Evolutionary conservation across 352 stramenopile species (phyloP).

Genomic region (Phytophthora multivora): DNA sequence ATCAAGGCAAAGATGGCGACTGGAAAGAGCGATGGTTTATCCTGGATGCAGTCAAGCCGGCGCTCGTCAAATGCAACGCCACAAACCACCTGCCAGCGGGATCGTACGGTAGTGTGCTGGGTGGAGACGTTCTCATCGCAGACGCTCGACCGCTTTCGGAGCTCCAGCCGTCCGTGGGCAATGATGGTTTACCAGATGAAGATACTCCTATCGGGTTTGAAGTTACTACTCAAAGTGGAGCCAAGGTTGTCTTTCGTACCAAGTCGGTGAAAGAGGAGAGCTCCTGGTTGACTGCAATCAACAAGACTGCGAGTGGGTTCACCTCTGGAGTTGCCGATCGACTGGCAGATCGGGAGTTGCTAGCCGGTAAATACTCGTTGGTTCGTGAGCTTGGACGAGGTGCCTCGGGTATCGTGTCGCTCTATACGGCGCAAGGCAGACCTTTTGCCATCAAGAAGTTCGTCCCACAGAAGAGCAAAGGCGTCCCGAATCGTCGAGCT

Average conservation of each 20-base stretch:
- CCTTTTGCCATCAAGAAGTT: constrained; percentile 80
- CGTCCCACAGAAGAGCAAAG: constrained; percentile 56
- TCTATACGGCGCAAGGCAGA: constrained; percentile 73
- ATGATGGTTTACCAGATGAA: neutral
- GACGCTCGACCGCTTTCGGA: constrained; percentile 32
- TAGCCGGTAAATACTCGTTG: constrained; percentile 69
- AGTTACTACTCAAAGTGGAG: constrained; percentile 36
- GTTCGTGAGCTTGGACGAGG: constrained; percentile 77
- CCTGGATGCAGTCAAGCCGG: constrained; percentile 44
- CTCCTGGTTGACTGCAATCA: constrained; percentile 50
- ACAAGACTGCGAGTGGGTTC: constrained; percentile 52
- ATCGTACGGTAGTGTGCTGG: constrained; percentile 37
- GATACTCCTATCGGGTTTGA: constrained; percentile 26
- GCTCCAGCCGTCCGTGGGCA: constrained; percentile 1
- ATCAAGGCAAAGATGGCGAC: constrained; percentile 44
- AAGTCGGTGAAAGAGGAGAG: constrained; percentile 47
- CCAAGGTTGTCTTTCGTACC: constrained; percentile 46
- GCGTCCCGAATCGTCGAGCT: constrained; percentile 52
- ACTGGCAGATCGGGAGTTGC: constrained; percentile 56
- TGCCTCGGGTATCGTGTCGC: constrained; percentile 67
- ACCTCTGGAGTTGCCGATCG: constrained; percentile 49
- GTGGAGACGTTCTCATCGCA: constrained; percentile 40
- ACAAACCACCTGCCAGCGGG: constrained; percentile 35
- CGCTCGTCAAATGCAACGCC: constrained; percentile 56
- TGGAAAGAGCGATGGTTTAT: constrained; percentile 82